Evolutionary conservation across 305 asterid genomes (phyloP), one percentile per base, ranked within the genome.

Genomic region (Solanum hybrid): DNA sequence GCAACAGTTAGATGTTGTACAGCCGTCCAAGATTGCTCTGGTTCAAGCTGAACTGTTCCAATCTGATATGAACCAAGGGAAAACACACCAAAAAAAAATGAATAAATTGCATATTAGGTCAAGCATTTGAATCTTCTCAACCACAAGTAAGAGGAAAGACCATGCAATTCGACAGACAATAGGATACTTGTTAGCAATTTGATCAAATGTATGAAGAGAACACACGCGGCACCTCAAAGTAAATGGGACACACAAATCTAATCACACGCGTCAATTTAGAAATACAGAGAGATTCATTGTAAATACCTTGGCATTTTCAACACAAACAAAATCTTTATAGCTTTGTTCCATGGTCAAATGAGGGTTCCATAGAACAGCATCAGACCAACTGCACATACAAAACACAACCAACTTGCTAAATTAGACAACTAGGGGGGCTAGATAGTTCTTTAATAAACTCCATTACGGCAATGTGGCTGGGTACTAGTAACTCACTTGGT

Each of bases 351-450:
- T 96, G 2, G 98, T 96, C 89, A 96, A 93, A 92, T 97, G 93
- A 11, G 99, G 99, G 90, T 97, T 97, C 99, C 99, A 97, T 85
- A 97, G 90, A 89, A 97, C 99, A 89, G 96, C 91, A 93, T 97
- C 99, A 3, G 98, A 91, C 99, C 99, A 97, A 91, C 99, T 97
- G 93, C 90, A 80, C 24, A 20, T 37, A 89, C 31, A 34, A 88
- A 78, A 12, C 87, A 88, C 24, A 77, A 2, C 15, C 61, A 31
- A 83, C 88, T 45, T 45, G 31, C 31, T 34, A 79, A 2, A 79
- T 79, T 34, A 79, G 57, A 34, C 27, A 79, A 33, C 51, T 34
- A 78, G 45, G 83, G 27, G 27, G 31, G 29, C 12, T 51, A 15
- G 29, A 10, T 51, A 29, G 31, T 51, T 51, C 88, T 41, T 82